Conservation (phyloP, 306 rosid genomes). For the Ammopiptanthus mongolicus region DNA sequence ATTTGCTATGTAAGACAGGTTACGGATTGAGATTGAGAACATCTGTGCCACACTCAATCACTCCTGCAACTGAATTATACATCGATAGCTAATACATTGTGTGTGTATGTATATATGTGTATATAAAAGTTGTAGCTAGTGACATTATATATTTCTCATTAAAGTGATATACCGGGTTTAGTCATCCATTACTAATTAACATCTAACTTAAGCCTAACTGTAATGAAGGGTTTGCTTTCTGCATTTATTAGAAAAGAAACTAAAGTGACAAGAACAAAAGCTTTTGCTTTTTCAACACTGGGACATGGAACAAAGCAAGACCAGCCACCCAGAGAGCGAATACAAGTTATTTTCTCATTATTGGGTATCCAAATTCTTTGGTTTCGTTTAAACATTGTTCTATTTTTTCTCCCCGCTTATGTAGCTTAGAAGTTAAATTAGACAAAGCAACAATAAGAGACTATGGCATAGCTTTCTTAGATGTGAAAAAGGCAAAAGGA, state of each 20-base stretch:
- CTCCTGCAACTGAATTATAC: not conserved
- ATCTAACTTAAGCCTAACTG: not conserved
- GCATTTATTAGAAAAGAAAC: not conserved
- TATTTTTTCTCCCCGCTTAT: not conserved
- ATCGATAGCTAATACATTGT: too few relatives aligned
- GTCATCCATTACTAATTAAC: not conserved
- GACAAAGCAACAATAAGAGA: not conserved
- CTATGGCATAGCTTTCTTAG: not conserved
- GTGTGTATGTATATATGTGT: too few relatives aligned
- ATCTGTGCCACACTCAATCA: not conserved
- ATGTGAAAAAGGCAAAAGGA: conserved; percentile 26
- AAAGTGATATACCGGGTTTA: not conserved
- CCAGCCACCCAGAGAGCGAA: not conserved
- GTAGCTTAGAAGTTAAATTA: not conserved
- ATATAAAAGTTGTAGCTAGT: not conserved
- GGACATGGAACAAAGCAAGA: not conserved
- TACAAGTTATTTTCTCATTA: not conserved
- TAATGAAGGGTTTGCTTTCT: not conserved
- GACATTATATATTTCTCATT: not conserved
- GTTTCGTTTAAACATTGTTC: not conserved
- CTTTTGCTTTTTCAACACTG: not conserved
- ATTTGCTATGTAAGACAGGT: not conserved
- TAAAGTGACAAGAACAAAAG: not conserved
- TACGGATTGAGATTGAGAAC: not conserved
- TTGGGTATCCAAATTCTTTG: not conserved